phyloP scores from a whole-genome alignment of 768 basidiomycete species.

The Kwoniella bestiolae region DNA sequence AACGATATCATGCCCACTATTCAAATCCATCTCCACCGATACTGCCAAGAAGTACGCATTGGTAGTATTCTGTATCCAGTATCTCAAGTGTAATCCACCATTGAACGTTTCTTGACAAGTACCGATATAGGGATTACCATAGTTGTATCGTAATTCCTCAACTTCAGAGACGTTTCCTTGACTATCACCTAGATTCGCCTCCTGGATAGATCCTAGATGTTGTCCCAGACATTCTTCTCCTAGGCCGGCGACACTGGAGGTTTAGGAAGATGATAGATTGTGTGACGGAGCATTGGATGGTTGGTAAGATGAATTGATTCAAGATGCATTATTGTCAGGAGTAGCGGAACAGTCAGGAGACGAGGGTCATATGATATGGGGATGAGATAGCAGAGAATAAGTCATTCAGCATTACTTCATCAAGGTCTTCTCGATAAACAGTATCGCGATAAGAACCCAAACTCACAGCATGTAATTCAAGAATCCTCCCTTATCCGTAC shows the following conservation, averaged over 20 bases:
- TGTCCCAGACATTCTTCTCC: constrained; percentile 80
- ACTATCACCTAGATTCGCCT: constrained; percentile 78
- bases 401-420: neutral
- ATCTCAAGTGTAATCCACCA: constrained; percentile 86
- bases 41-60: constrained; percentile 54
- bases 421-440: neutral
- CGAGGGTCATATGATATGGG: no score
- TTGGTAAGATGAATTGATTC: no score
- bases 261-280: neutral
- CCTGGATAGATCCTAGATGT: constrained; percentile 70
- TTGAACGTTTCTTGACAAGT: constrained; percentile 82
- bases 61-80: constrained; percentile 76
- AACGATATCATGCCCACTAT: constrained; percentile 72
- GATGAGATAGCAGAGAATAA: no score
- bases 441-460: neutral
- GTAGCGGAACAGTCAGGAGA: no score
- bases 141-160: constrained; percentile 82
- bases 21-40: constrained; percentile 42
- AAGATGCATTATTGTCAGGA: no score
- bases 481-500: constrained; percentile 69
- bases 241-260: constrained; percentile 65
- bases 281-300: no score
- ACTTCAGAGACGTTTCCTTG: constrained; percentile 74
- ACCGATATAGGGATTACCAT: constrained; percentile 77
- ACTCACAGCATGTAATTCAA: constrained; percentile 80